Conservation (phyloP, 371 early-diverging fungal genomes). For the Haplosporangium sp. region DNA sequence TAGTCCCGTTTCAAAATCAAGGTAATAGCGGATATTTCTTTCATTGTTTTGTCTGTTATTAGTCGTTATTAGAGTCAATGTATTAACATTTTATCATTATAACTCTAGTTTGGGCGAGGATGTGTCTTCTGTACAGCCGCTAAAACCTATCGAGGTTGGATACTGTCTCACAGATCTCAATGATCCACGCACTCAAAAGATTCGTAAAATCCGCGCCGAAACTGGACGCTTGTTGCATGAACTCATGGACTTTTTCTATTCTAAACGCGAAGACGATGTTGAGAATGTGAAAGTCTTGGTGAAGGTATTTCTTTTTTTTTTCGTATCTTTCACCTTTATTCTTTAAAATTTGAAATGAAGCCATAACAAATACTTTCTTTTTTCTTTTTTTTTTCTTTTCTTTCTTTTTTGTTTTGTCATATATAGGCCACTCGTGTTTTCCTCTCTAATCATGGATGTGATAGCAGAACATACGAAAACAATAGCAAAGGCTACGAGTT, state of each 20-base stretch:
- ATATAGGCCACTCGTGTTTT: slow-evolving; percentile 62
- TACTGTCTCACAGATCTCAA: slow-evolving; percentile 69
- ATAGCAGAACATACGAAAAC: slow-evolving; percentile 62
- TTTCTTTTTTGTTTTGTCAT: not conserved
- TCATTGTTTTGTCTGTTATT: too few relatives aligned
- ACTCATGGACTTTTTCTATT: slow-evolving; percentile 64
- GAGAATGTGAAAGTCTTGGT: slow-evolving; percentile 78
- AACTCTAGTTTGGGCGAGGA: slow-evolving; percentile 58
- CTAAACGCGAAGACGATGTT: slow-evolving; percentile 78
- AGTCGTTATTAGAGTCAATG: too few relatives aligned
- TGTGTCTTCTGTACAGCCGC: slow-evolving; percentile 41
- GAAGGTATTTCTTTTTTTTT: slow-evolving; percentile 51
- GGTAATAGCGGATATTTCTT: slow-evolving; percentile 21
- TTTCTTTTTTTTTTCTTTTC: not conserved
- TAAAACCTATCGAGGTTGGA: slow-evolving; percentile 62
- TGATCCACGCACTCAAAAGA: slow-evolving; percentile 62
- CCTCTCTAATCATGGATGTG: slow-evolving; percentile 77
- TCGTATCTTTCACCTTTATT: not conserved
- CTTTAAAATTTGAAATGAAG: not conserved
- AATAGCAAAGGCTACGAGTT: slow-evolving; percentile 70
- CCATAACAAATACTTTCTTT: not conserved
- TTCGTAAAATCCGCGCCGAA: slow-evolving; percentile 61
- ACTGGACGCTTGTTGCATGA: slow-evolving; percentile 68
- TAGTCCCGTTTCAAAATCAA: slow-evolving; percentile 46
- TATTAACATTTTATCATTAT: not conserved